Percentiles rank a stretch among this genome's conserved stretches.
phyloP scores from a whole-genome alignment of 73 alveolate species.

The Tetrahymena thermophila region DNA sequence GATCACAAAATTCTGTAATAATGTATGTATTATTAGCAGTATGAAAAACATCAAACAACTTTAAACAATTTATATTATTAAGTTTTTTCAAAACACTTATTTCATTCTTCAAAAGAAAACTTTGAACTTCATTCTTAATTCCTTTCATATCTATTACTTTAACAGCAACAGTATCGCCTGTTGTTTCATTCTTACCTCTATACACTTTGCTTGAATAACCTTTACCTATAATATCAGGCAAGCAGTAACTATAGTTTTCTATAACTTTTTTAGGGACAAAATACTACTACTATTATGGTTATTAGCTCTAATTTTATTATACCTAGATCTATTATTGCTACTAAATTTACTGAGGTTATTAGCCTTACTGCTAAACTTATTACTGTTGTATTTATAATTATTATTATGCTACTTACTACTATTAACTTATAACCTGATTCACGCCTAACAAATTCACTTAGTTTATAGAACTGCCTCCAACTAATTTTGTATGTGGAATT shows the following conservation, averaged over 20 bases:
- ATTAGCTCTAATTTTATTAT: neutral
- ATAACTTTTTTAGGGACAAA: slow-evolving; percentile 29
- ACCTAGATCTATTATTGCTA: neutral
- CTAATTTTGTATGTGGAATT: neutral
- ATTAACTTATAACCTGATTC: neutral
- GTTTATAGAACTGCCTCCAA: neutral
- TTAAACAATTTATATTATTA: slow-evolving; percentile 4
- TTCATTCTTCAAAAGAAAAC: slow-evolving; percentile 29
- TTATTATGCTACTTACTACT: neutral
- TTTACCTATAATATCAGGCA: slow-evolving; percentile 31
- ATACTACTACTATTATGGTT: neutral
- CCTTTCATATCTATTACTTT: slow-evolving; percentile 47
- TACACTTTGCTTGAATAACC: slow-evolving; percentile 40
- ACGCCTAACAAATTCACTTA: neutral
- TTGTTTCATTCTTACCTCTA: slow-evolving; percentile 38
- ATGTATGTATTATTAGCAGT: slow-evolving; percentile 38
- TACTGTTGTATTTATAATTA: neutral
- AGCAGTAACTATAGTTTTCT: slow-evolving; percentile 35
- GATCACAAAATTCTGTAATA: slow-evolving; percentile 42
- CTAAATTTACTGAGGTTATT: neutral
- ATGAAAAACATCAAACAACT: slow-evolving; percentile 30
- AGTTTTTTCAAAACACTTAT: slow-evolving; percentile 37
- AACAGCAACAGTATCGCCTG: slow-evolving; percentile 28
- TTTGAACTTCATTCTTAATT: slow-evolving; percentile 25
- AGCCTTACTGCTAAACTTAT: neutral